Percentiles rank a stretch among this genome's conserved stretches.
Evolutionary conservation across 2,329 filamentous ascomycete genomes (phyloP).

Genomic region (Cladosporium sp.): DNA sequence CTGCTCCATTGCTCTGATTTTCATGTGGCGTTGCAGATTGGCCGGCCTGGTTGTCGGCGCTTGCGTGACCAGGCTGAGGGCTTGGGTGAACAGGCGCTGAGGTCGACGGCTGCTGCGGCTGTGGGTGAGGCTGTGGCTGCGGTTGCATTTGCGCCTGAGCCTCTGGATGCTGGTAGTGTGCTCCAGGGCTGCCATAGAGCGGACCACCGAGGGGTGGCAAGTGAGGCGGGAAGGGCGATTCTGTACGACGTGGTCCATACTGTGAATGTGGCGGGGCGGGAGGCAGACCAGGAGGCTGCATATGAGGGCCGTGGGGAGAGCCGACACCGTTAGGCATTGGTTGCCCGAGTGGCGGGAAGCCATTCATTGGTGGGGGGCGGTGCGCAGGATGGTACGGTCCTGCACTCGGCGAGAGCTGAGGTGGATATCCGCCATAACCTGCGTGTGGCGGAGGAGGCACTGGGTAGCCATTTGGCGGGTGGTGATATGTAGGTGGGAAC

Average conservation of each 20-base stretch:
- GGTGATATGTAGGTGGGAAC: slow-evolving; percentile 23
- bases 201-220: slow-evolving; percentile 27
- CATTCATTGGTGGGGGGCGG: slow-evolving; percentile 15
- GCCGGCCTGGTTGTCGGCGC: slow-evolving; percentile 16
- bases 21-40: slow-evolving; percentile 25
- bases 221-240: slow-evolving; percentile 21
- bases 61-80: slow-evolving; percentile 15
- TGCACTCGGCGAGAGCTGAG: slow-evolving; percentile 2
- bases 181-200: slow-evolving; percentile 21
- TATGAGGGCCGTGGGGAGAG: slow-evolving; percentile 28
- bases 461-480: slow-evolving; percentile 23
- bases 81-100: slow-evolving; percentile 10
- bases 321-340: slow-evolving; percentile 32
- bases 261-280: slow-evolving; percentile 27
- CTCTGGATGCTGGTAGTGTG: slow-evolving; percentile 11
- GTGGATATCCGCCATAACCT: slow-evolving; percentile 1
- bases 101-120: not conserved
- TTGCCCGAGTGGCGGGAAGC: slow-evolving; percentile 22
- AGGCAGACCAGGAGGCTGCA: slow-evolving; percentile 33
- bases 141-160: not conserved
- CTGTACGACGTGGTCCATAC: slow-evolving; percentile 22
- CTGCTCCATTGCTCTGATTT: slow-evolving; percentile 20
- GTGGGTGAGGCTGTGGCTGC: not conserved
- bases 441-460: not conserved
- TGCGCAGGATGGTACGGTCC: slow-evolving; percentile 5